These are phyloP conservation scores for Dictyostelium intermedium DNA, from an alignment of 78 protist species.

Conservation along the genomic window DNA sequence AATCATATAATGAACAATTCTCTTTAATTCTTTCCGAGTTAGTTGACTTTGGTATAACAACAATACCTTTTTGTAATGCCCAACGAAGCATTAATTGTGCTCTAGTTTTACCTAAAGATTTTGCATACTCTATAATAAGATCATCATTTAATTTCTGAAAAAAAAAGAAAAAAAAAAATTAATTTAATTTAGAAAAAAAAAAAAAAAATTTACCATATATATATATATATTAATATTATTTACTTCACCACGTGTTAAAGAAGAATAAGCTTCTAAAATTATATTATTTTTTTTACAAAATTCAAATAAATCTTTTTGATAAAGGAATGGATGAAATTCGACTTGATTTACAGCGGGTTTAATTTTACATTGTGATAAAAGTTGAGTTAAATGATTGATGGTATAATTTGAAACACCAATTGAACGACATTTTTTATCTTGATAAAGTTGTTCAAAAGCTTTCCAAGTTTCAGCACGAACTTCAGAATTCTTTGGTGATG, in stretches of 20 bases:
- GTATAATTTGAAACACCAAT: conserved; percentile 86
- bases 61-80: conserved; percentile 67
- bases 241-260: conserved; percentile 43
- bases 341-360: conserved; percentile 86
- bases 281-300: conserved; percentile 22
- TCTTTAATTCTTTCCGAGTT: conserved; percentile 70
- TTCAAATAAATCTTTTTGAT: conserved; percentile 33
- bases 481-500: conserved; percentile 5
- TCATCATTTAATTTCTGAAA: conserved; percentile 17
- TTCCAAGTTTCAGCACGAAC: conserved; percentile 31
- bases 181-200: not conserved
- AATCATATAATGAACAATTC: conserved; percentile 36
- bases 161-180: not conserved
- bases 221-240: too few relatives aligned
- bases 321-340: conserved; percentile 83
- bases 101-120: conserved; percentile 5
- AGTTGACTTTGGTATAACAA: conserved; percentile 71
- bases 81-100: conserved; percentile 66
- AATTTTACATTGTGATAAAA: not conserved
- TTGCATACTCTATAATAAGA: conserved; percentile 24
- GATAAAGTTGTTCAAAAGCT: conserved; percentile 40
- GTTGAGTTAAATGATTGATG: conserved; percentile 37
- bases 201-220: too few relatives aligned
- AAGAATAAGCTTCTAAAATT: conserved; percentile 52
- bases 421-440: conserved; percentile 38